A percentile compares a stretch with the other conserved stretches of the same genome.
phyloP scores from a whole-genome alignment of 108 stramenopile genomes.

The Tribonema minus region DNA sequence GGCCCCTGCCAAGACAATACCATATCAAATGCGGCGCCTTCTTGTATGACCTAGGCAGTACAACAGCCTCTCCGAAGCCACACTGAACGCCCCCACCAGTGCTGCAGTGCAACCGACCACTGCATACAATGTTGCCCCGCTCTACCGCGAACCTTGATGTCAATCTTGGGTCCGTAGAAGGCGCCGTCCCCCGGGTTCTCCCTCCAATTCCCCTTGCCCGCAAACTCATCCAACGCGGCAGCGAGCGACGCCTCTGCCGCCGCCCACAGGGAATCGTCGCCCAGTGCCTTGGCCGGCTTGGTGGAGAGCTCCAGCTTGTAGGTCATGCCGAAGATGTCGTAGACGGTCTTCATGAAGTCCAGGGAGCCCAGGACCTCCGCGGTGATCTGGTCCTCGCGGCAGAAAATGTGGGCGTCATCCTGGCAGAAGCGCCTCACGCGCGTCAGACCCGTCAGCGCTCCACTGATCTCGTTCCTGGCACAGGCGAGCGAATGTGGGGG shows the following conservation, averaged over 20 bases:
- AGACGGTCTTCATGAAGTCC: constrained; percentile 95
- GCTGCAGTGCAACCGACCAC: too few relatives aligned
- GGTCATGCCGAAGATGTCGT: constrained; percentile 94
- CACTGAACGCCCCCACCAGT: too few relatives aligned
- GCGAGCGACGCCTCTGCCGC: constrained; percentile 80
- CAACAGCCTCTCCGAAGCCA: too few relatives aligned
- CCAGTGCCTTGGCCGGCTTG: constrained; percentile 95
- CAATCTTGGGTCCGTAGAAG: constrained; percentile 99
- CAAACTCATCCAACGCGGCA: constrained; percentile 86
- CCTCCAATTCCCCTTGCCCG: constrained; percentile 84
- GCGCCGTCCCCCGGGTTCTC: constrained; percentile 98
- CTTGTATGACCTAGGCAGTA: too few relatives aligned
- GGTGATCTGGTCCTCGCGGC: constrained; percentile 93
- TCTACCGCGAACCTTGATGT: constrained; percentile 88
- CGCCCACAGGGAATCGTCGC: constrained; percentile 89
- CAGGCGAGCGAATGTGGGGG: too few relatives aligned
- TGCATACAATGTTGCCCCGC: too few relatives aligned
- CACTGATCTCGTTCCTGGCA: constrained; percentile 69
- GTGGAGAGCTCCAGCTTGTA: constrained; percentile 98
- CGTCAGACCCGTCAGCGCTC: constrained; percentile 94
- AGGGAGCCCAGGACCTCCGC: constrained; percentile 78
- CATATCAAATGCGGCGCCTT: too few relatives aligned
- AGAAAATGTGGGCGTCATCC: constrained; percentile 98
- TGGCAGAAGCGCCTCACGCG: constrained; percentile 98
- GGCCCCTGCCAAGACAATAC: too few relatives aligned